Percentiles rank a stretch among this genome's conserved stretches.
Conservation (phyloP, 257 asterid genomes). For the Verbascum thapsus region DNA sequence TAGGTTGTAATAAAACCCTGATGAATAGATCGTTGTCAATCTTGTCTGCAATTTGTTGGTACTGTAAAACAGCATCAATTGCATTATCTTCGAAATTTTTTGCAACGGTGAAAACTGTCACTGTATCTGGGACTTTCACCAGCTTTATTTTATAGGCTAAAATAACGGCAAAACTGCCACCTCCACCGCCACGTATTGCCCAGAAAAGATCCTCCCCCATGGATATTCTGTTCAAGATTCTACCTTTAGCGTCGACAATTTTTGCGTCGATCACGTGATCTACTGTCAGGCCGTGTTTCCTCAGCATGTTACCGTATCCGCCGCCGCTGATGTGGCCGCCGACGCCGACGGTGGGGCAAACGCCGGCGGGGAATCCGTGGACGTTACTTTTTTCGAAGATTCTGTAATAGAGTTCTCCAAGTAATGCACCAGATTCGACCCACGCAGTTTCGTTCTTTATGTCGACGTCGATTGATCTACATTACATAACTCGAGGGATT, state of each 20-base stretch:
- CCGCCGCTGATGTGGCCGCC: constrained; percentile 50
- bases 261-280: constrained; percentile 49
- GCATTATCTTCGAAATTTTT: constrained; percentile 23
- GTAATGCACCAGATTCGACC: constrained; percentile 45
- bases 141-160: constrained; percentile 35
- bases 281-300: constrained; percentile 37
- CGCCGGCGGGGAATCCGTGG: constrained; percentile 45
- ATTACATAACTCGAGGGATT: too few species aligned
- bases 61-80: constrained; percentile 21
- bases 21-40: constrained; percentile 40
- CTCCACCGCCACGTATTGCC: constrained; percentile 46
- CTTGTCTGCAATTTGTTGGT: constrained; percentile 25
- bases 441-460: constrained; percentile 33
- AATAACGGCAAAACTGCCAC: constrained; percentile 40
- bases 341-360: constrained; percentile 48
- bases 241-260: constrained; percentile 43
- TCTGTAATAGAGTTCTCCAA: constrained; percentile 44
- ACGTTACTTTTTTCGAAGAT: constrained; percentile 39
- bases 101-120: constrained; percentile 32
- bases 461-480: constrained; percentile 30
- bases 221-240: constrained; percentile 35
- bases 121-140: constrained; percentile 33
- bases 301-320: constrained; percentile 39
- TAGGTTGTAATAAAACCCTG: constrained; percentile 35
- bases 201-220: constrained; percentile 56